Base-by-base conservation (phyloP, 2,329 filamentous ascomycete genomes). In the Alternaria sp. region DNA sequence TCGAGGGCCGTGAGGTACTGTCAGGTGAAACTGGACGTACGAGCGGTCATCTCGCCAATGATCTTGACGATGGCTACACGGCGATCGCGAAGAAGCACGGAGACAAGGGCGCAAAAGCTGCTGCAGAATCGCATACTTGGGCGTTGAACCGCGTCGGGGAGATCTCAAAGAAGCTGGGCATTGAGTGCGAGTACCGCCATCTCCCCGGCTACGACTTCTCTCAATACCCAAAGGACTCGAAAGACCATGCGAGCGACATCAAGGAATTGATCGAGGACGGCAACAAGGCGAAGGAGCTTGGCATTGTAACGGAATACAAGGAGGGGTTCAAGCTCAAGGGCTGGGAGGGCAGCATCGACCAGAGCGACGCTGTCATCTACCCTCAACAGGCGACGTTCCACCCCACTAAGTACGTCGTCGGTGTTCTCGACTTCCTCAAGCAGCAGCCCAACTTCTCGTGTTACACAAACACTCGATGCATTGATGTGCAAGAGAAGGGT, bases 181-280 rank as follows among this genome's bases (percentile, higher is more conserved):
- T 87, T 32, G 84, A 87, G 0, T 88, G 86, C 73, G 85, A 87
- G 63, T 88, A 86, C 68, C 81, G 85, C 7, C 74, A 75, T 36
- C 65, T 87, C 3, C 82, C 80, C 0, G 84, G 76, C 0, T 85
- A 85, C 62, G 76, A 84, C 38, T 76, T 87, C 5, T 85, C 84
- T 2, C 82, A 86, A 67, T 85, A 83, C 60, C 67, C 78, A 0
- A 73, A 74, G 0, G 79, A 75, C 11, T 76, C 82, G 8, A 69
- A 78, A 14, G 76, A 82, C 55, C 82, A 85, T 55, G 74, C 80
- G 3, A 70, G 81, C 7, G 84, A 86, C 46, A 66, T 85, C 30
- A 69, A 82, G 50, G 72, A 79, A 43, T 62, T 86, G 38, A 80
- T 80, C 48, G 73, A 80, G 16, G 85, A 87, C 61, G 81, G 79